Conservation (phyloP, 305 asterid genomes). For the Solanum chacoense region DNA sequence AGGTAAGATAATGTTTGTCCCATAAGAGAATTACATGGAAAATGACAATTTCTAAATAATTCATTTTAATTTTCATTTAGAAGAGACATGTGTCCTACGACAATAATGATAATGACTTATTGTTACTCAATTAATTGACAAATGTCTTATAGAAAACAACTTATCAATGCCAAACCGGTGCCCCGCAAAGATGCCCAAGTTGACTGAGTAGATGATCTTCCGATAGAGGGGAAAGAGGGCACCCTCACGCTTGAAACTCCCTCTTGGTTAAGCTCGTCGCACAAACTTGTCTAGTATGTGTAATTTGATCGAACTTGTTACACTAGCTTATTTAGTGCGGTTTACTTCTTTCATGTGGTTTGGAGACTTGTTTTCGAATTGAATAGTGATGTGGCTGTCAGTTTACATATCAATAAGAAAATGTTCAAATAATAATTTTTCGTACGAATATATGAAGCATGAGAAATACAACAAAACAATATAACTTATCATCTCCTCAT, state of each 20-base stretch:
- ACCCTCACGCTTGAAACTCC: neutral
- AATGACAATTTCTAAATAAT: neutral
- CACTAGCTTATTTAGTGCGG: accelerated
- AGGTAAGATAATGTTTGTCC: neutral
- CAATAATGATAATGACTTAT: neutral
- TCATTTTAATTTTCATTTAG: neutral
- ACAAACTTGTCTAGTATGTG: neutral
- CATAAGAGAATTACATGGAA: neutral
- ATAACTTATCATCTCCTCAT: neutral
- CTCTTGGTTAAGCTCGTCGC: neutral
- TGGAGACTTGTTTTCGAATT: neutral
- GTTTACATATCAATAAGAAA: neutral
- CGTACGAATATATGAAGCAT: neutral
- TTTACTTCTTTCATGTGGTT: neutral
- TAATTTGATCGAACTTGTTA: neutral
- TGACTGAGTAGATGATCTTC: neutral
- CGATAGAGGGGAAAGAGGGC: neutral
- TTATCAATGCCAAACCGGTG: neutral
- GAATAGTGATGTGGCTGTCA: accelerated
- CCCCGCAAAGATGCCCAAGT: neutral
- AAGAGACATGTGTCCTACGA: neutral
- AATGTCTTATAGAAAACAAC: neutral
- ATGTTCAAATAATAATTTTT: neutral
- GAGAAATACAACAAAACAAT: neutral
- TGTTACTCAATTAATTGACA: neutral